A percentile compares a stretch with the other conserved stretches of the same genome.
phyloP scores from a whole-genome alignment of 2,329 filamentous ascomycete genomes.

The Paecilomyces fulvus region DNA sequence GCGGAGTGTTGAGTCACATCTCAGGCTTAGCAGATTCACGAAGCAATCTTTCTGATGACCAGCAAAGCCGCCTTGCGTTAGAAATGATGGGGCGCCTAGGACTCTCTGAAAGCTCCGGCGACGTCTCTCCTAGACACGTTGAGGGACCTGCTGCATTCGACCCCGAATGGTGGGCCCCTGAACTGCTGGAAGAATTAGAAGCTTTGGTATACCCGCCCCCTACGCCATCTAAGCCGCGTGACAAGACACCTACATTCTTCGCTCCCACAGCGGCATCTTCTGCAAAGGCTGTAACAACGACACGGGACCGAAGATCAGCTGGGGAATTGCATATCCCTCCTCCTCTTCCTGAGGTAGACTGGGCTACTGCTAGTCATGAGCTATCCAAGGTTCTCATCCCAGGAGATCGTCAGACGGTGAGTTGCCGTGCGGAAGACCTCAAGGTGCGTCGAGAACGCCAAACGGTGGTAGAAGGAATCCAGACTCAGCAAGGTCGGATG shows the following conservation, averaged over 20 bases:
- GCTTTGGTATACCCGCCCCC: conserved; percentile 44
- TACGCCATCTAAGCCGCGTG: conserved; percentile 48
- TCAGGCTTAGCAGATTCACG: conserved; percentile 61
- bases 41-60: conserved; percentile 17
- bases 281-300: conserved; percentile 65
- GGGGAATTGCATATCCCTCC: conserved; percentile 44
- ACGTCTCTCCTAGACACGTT: conserved; percentile 4
- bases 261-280: conserved; percentile 82
- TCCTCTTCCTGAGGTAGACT: conserved; percentile 73
- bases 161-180: conserved; percentile 60
- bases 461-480: conserved; percentile 39
- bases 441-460: conserved; percentile 61
- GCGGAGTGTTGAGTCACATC: conserved; percentile 82
- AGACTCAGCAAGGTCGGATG: conserved; percentile 51
- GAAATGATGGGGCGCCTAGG: conserved; percentile 47
- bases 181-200: conserved; percentile 63
- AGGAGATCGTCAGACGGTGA: conserved; percentile 61
- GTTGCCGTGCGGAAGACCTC: conserved; percentile 70
- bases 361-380: conserved; percentile 76
- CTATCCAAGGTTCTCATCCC: conserved; percentile 77
- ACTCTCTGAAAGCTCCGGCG: conserved; percentile 9
- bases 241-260: conserved; percentile 63
- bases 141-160: conserved; percentile 46
- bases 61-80: conserved; percentile 42
- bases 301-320: conserved; percentile 43